Evolutionary conservation across 208 protist genomes (phyloP).

Genomic region (Acanthamoeba culbertsoni): DNA sequence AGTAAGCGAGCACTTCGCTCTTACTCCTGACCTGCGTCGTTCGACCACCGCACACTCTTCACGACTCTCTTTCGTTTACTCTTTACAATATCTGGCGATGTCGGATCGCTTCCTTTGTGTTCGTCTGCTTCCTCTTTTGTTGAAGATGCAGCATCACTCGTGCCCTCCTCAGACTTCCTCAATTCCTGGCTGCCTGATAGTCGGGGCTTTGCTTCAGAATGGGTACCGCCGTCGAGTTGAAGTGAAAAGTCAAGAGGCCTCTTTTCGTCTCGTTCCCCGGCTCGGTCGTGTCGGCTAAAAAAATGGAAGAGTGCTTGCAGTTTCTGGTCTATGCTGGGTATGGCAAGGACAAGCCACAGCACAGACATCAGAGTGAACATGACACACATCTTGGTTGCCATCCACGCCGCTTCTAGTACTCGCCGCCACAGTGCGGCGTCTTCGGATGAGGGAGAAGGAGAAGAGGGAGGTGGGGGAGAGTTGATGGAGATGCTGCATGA

Average conservation of each 20-base stretch:
- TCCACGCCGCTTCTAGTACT: not conserved
- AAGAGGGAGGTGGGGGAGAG: not conserved
- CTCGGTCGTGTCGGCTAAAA: not conserved
- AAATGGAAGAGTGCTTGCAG: not conserved
- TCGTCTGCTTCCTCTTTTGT: not conserved
- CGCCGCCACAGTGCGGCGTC: not conserved
- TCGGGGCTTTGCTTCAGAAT: not conserved
- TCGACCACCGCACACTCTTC: constrained; percentile 1
- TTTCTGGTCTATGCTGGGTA: constrained; percentile 1
- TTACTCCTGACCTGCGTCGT: not conserved
- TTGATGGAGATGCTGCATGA: not conserved
- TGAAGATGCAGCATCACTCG: too few species aligned
- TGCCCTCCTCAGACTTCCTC: not conserved
- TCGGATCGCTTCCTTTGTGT: too few species aligned
- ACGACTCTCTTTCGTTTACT: not conserved
- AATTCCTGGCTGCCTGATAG: constrained; percentile 17
- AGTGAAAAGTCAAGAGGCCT: too few species aligned
- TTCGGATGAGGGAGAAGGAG: not conserved
- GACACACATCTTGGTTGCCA: not conserved
- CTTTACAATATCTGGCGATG: not conserved
- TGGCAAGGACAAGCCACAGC: not conserved
- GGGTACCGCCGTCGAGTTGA: not conserved
- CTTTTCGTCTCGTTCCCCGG: too few species aligned
- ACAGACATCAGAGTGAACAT: not conserved
- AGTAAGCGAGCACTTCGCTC: not conserved